Evolutionary conservation across 2,329 filamentous ascomycete genomes (phyloP).

Genomic region (Beauveria medogensis): DNA sequence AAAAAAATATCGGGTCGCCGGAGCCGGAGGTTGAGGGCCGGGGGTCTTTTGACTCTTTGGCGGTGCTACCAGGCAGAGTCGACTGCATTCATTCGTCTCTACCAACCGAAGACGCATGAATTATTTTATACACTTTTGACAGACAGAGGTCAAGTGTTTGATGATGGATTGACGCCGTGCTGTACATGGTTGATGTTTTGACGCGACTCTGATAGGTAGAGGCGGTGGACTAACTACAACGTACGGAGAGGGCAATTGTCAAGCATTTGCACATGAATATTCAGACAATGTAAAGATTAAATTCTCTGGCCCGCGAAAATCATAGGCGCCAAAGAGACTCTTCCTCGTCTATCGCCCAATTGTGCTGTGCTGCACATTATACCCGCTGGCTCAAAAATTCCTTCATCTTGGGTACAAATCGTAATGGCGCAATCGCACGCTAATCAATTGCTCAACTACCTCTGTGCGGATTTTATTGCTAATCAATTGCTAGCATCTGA

Average conservation of each 20-base stretch:
- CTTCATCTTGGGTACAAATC: not conserved
- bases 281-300: not conserved
- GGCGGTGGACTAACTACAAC: too few species aligned
- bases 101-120: not conserved
- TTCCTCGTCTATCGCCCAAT: not conserved
- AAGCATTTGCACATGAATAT: too few species aligned
- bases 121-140: too few species aligned
- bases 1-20: conserved; percentile 12
- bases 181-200: too few species aligned
- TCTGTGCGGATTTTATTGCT: too few species aligned
- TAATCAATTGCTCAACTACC: not conserved
- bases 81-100: not conserved
- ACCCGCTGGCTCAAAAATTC: not conserved
- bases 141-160: too few species aligned
- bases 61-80: not conserved
- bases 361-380: not conserved
- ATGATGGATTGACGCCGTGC: too few species aligned
- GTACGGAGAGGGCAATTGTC: too few species aligned
- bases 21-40: conserved; percentile 10
- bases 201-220: not conserved
- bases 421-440: conserved; percentile 6
- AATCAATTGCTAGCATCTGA: not conserved
- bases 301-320: not conserved
- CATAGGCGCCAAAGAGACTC: conserved; percentile 1
- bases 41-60: not conserved